Conservation (phyloP, 495 filamentous ascomycete species). For the Acidiella bohemica region DNA sequence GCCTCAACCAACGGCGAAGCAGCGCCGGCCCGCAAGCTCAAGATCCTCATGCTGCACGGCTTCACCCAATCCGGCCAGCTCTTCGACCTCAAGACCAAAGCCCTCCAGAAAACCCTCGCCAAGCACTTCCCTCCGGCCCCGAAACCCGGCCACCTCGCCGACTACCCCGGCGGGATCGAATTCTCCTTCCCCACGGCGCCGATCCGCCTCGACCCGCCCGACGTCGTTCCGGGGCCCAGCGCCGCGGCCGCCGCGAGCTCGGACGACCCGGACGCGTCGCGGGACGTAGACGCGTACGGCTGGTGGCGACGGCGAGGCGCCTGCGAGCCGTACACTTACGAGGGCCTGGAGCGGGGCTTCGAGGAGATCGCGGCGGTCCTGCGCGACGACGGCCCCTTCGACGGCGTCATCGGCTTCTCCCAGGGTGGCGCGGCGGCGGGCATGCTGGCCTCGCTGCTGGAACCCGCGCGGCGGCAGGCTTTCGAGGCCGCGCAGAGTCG, state of each 20-base stretch:
- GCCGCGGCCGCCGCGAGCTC: slow-evolving; percentile 34
- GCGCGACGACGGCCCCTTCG: slow-evolving; percentile 32
- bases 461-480: slow-evolving; percentile 36
- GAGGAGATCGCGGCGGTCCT: slow-evolving; percentile 44
- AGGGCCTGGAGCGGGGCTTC: slow-evolving; percentile 52
- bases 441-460: slow-evolving; percentile 55
- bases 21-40: slow-evolving; percentile 16
- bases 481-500: slow-evolving; percentile 30
- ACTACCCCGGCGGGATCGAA: slow-evolving; percentile 30
- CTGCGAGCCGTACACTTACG: slow-evolving; percentile 42
- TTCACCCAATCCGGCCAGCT: slow-evolving; percentile 83
- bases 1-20: slow-evolving; percentile 4
- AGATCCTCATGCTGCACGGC: slow-evolving; percentile 43
- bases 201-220: slow-evolving; percentile 45
- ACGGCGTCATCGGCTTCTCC: slow-evolving; percentile 33
- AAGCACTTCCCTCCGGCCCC: slow-evolving; percentile 46
- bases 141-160: slow-evolving; percentile 15
- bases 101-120: slow-evolving; percentile 63
- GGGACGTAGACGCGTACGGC: slow-evolving; percentile 49
- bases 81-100: slow-evolving; percentile 83
- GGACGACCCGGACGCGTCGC: slow-evolving; percentile 22
- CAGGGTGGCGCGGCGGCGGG: slow-evolving; percentile 32
- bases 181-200: slow-evolving; percentile 53
- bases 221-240: slow-evolving; percentile 47
- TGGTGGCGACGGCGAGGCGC: slow-evolving; percentile 69